phyloP scores from a whole-genome alignment of 495 filamentous ascomycete genomes.

The Neurospora sp. region DNA sequence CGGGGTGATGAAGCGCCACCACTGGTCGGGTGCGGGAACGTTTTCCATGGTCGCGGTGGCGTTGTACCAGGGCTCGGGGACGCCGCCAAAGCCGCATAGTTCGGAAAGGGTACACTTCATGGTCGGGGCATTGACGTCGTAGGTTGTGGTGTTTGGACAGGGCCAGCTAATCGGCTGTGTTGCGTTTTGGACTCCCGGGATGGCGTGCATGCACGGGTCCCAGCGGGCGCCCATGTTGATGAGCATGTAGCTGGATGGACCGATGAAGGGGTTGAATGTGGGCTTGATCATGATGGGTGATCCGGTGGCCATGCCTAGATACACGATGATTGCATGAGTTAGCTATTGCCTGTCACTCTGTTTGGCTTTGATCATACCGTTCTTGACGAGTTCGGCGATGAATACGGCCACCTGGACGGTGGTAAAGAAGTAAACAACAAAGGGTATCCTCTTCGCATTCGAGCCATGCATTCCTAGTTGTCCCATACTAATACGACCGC shows the following conservation, averaged over 20 bases:
- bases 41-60: slow-evolving; percentile 21
- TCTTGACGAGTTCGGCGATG: slow-evolving; percentile 76
- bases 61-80: slow-evolving; percentile 51
- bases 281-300: slow-evolving; percentile 80
- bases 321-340: not conserved
- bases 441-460: slow-evolving; percentile 53
- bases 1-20: slow-evolving; percentile 91
- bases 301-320: slow-evolving; percentile 45
- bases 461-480: slow-evolving; percentile 40
- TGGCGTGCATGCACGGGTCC: slow-evolving; percentile 87
- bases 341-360: not conserved
- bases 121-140: slow-evolving; percentile 26
- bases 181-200: slow-evolving; percentile 51
- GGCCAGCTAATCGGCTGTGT: slow-evolving; percentile 40
- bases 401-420: slow-evolving; percentile 76
- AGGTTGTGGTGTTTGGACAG: slow-evolving; percentile 66
- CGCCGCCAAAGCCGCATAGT: slow-evolving; percentile 71
- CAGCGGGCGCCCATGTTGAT: slow-evolving; percentile 96
- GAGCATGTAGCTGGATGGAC: slow-evolving; percentile 76
- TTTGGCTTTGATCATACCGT: slow-evolving; percentile 42
- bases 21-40: slow-evolving; percentile 68
- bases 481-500: slow-evolving; percentile 28
- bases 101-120: slow-evolving; percentile 61
- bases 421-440: slow-evolving; percentile 75
- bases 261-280: slow-evolving; percentile 91